Conservation (phyloP, 78 protist species). For the Dictyostelium purpureum region DNA sequence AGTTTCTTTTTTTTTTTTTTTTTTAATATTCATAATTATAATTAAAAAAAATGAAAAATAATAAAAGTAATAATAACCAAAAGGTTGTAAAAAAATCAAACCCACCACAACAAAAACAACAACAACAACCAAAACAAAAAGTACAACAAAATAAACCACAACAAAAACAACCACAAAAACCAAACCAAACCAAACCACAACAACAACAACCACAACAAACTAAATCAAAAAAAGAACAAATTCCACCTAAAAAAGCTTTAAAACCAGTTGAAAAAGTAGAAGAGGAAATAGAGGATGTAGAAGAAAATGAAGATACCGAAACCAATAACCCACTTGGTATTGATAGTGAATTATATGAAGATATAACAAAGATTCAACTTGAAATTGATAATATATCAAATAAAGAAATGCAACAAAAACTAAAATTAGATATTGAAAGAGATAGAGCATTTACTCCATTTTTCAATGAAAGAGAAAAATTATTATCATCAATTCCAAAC, state of each 20-base stretch:
- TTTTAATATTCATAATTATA: background rate
- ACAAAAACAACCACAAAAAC: background rate
- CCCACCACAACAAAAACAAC: conserved; percentile 13
- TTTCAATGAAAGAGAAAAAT: conserved; percentile 17
- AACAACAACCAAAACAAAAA: background rate
- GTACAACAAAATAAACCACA: background rate
- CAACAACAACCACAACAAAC: background rate
- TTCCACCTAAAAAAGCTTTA: background rate
- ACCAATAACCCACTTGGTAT: background rate
- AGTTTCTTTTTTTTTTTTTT: background rate
- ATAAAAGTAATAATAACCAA: background rate
- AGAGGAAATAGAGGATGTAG: background rate
- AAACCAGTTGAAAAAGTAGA: background rate
- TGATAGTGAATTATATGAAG: conserved; percentile 1
- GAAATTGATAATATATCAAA: conserved; percentile 7
- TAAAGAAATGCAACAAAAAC: background rate
- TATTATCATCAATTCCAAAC: background rate
- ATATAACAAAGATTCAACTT: conserved; percentile 5
- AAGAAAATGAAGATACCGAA: background rate
- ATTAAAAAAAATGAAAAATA: background rate
- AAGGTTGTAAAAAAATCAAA: background rate
- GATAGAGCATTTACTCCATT: background rate
- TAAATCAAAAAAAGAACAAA: background rate
- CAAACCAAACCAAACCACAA: background rate
- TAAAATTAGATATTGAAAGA: conserved; percentile 6